Percentiles rank a stretch among this genome's conserved stretches.
Conservation (phyloP, 352 stramenopile species). For the Saprolegnia parasitica region DNA sequence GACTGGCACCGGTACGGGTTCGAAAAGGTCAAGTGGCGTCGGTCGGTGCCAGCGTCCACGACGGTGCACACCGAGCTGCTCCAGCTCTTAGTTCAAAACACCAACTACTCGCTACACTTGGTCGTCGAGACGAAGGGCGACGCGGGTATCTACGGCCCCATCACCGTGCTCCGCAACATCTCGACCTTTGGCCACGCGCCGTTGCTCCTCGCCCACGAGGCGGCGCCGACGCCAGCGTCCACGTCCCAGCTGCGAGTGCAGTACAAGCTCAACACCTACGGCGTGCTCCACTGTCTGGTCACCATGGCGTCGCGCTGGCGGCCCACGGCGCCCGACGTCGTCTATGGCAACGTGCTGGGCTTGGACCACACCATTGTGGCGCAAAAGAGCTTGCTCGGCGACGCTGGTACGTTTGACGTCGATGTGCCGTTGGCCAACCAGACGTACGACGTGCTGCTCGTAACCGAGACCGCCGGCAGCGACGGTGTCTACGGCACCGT, state of each 20-base stretch:
- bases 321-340: constrained; percentile 34
- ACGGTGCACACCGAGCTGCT: constrained; percentile 49
- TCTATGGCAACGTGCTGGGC: constrained; percentile 60
- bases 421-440: constrained; percentile 43
- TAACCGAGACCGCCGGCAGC: constrained; percentile 62
- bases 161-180: constrained; percentile 43
- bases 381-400: constrained; percentile 34
- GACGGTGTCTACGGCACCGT: constrained; percentile 70
- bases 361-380: constrained; percentile 50
- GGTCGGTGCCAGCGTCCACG: constrained; percentile 35
- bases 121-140: constrained; percentile 49
- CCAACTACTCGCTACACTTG: constrained; percentile 56
- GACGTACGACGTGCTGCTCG: constrained; percentile 71
- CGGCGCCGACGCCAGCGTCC: constrained; percentile 50
- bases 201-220: constrained; percentile 58
- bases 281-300: constrained; percentile 56
- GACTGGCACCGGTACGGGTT: constrained; percentile 53
- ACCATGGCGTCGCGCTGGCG: constrained; percentile 43
- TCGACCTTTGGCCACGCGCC: constrained; percentile 60
- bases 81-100: constrained; percentile 55
- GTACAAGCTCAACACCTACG: constrained; percentile 36
- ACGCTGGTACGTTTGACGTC: constrained; percentile 53
- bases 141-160: constrained; percentile 54
- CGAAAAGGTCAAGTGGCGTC: constrained; percentile 51
- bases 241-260: constrained; percentile 45